These are phyloP conservation scores for Candida dubliniensis DNA, from an alignment of 1,139 yeast genomes.

Conservation along the genomic window DNA sequence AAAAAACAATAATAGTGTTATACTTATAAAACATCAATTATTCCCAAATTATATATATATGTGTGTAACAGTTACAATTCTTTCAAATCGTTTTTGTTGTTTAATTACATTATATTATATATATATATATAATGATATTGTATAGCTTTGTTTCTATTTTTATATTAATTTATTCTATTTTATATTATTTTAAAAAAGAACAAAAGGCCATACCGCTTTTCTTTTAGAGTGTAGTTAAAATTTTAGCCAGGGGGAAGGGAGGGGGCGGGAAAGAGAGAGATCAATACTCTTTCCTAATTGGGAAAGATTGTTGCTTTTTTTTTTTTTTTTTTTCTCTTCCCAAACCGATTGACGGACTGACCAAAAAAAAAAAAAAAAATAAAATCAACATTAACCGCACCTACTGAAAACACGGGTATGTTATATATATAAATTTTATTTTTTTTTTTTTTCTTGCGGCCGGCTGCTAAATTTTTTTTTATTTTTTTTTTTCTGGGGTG, in stretches of 20 bases:
- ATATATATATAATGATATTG: neutral
- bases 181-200: neutral
- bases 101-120: neutral
- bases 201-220: too few species aligned
- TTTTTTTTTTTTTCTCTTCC: neutral
- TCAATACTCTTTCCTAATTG: constrained; percentile 3
- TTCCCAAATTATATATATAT: too few species aligned
- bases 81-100: neutral
- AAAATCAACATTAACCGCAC: too few species aligned
- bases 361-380: too few species aligned
- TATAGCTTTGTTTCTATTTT: neutral
- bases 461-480: constrained; percentile 4
- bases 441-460: constrained; percentile 1
- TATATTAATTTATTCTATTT: neutral
- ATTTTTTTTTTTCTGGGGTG: neutral
- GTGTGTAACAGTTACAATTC: neutral
- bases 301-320: constrained; percentile 1
- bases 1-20: neutral
- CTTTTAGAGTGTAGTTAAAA: too few species aligned
- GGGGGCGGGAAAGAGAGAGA: neutral
- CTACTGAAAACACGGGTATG: neutral
- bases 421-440: neutral
- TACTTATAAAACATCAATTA: neutral
- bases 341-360: too few species aligned
- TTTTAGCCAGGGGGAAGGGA: neutral